Percentiles rank a stretch among this genome's conserved stretches.
phyloP scores from a whole-genome alignment of 2,329 filamentous ascomycete species.

The Colletotrichum noveboracense region DNA sequence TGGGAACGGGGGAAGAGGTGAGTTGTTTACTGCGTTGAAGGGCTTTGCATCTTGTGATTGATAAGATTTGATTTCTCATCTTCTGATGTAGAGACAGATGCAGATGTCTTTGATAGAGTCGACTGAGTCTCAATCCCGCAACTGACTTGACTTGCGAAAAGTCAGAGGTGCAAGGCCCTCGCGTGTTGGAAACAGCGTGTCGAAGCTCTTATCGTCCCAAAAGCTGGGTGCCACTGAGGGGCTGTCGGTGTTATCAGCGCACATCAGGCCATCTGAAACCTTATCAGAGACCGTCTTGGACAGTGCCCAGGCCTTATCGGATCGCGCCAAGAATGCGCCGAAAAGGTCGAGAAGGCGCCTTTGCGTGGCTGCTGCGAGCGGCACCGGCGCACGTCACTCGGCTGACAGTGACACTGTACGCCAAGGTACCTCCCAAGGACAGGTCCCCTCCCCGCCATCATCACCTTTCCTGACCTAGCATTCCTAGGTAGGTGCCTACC shows the following conservation, averaged over 20 bases:
- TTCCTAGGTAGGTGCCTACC: too few species aligned
- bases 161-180: constrained; percentile 9
- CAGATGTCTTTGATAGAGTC: neutral
- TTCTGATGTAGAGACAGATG: neutral
- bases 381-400: neutral
- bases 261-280: constrained; percentile 7
- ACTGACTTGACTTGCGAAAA: neutral
- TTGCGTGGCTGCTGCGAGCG: neutral
- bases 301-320: neutral
- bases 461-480: neutral
- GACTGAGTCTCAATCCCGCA: neutral
- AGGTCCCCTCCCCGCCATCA: neutral
- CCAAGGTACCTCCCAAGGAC: neutral
- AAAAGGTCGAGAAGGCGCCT: neutral
- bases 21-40: neutral
- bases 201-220: constrained; percentile 5
- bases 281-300: neutral
- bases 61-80: neutral
- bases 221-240: neutral
- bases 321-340: neutral
- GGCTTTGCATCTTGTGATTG: neutral
- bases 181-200: neutral
- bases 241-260: neutral
- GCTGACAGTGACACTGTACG: neutral
- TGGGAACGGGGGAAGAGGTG: neutral